Conservation (phyloP, 129 eudicot species). For the sunflower (Helianthus annuus) region DNA sequence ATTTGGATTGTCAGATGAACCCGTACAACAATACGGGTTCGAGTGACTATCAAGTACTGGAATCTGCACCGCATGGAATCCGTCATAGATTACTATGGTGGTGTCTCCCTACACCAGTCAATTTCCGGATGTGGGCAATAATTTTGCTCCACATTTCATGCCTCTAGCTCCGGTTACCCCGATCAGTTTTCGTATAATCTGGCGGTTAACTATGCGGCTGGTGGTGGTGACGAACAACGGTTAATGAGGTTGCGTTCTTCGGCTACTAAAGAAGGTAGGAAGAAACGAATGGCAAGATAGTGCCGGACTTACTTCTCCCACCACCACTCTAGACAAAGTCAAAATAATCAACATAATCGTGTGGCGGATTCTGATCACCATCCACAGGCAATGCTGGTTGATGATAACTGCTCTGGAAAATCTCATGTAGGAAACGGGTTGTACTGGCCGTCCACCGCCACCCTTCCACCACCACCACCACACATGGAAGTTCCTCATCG, state of each 20-base stretch:
- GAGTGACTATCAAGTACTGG: slow-evolving; percentile 45
- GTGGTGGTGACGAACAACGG: slow-evolving; percentile 48
- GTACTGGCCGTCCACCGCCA: slow-evolving; percentile 55
- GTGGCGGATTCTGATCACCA: slow-evolving; percentile 29
- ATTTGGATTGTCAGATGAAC: slow-evolving; percentile 27
- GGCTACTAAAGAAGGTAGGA: slow-evolving; percentile 91
- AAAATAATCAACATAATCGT: slow-evolving; percentile 30
- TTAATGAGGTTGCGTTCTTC: slow-evolving; percentile 59
- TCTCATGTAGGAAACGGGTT: slow-evolving; percentile 52
- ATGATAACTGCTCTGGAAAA: slow-evolving; percentile 36
- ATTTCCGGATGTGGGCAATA: slow-evolving; percentile 41
- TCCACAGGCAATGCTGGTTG: slow-evolving; percentile 24
- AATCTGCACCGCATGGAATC: slow-evolving; percentile 55
- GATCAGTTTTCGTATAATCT: slow-evolving; percentile 42
- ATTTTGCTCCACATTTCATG: slow-evolving; percentile 28
- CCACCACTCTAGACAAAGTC: slow-evolving; percentile 47
- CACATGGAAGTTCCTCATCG: slow-evolving; percentile 27
- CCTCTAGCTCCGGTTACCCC: slow-evolving; percentile 22
- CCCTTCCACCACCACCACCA: slow-evolving; percentile 32
- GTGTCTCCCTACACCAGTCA: slow-evolving; percentile 47
- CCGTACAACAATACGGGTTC: slow-evolving; percentile 17
- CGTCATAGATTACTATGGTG: slow-evolving; percentile 42
- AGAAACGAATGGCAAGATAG: slow-evolving; percentile 92
- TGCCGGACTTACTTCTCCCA: slow-evolving; percentile 54
- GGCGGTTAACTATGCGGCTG: slow-evolving; percentile 32